Conservation (phyloP, 805 yeast genomes). For the Ascoidea asiatica region DNA sequence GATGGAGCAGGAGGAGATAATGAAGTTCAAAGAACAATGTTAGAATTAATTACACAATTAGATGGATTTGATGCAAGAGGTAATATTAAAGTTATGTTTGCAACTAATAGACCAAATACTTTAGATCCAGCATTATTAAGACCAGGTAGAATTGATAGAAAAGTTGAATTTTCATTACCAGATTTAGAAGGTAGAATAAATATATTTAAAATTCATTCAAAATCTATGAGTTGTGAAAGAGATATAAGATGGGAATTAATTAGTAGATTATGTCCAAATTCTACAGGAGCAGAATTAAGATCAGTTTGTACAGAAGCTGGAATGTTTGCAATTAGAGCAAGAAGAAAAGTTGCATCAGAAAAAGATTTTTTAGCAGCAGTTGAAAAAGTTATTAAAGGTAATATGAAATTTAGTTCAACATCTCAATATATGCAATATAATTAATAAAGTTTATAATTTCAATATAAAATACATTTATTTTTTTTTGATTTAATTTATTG, state of each 20-base stretch:
- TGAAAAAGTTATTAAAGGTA: conserved; percentile 96
- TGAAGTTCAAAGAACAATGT: conserved; percentile 98
- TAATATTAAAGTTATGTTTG: conserved; percentile 98
- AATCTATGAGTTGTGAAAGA: conserved; percentile 95
- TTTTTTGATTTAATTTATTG: too few species aligned
- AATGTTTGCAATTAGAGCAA: conserved; percentile 97
- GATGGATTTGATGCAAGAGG: conserved; percentile 99
- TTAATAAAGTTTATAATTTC: conserved; percentile 26
- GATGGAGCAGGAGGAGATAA: conserved; percentile 99
- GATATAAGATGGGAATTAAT: conserved; percentile 98
- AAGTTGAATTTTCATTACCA: conserved; percentile 93
- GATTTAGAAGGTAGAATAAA: conserved; percentile 97
- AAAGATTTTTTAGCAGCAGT: conserved; percentile 97
- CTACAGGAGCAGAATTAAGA: conserved; percentile 97
- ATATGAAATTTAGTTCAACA: conserved; percentile 93
- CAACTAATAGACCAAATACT: conserved; percentile 96
- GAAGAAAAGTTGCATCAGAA: conserved; percentile 96
- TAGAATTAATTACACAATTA: conserved; percentile 92
- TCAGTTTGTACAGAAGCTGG: conserved; percentile 99
- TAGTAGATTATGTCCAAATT: conserved; percentile 93
- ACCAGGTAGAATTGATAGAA: conserved; percentile 98
- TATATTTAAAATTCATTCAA: conserved; percentile 92
- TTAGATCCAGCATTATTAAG: conserved; percentile 94
- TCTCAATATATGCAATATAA: conserved; percentile 98
- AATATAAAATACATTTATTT: too few species aligned